A percentile compares a stretch with the other conserved stretches of the same genome.
These are phyloP conservation scores for Cafeteria roenbergensis DNA, from an alignment of 108 stramenopile species.

Conservation along the genomic window DNA sequence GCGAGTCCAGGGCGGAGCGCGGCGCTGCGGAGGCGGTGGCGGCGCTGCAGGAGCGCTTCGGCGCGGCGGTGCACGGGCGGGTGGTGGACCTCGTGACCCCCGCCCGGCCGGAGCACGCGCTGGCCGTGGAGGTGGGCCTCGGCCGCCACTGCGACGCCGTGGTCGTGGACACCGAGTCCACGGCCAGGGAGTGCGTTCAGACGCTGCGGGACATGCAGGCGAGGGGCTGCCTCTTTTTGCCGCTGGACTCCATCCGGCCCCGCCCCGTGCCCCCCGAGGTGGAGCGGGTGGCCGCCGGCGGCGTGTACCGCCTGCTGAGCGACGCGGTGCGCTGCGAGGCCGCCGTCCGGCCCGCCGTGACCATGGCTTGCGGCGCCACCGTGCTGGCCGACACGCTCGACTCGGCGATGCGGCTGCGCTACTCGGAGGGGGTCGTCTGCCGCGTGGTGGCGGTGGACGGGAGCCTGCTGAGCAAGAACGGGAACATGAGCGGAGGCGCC, in stretches of 20 bases:
- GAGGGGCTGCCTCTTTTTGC: constrained; percentile 82
- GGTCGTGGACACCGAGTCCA: constrained; percentile 79
- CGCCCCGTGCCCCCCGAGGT: constrained; percentile 45
- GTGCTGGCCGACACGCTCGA: constrained; percentile 83
- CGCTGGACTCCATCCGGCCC: constrained; percentile 68
- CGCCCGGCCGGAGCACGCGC: constrained; percentile 65
- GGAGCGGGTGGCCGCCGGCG: not conserved
- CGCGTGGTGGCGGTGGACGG: constrained; percentile 87
- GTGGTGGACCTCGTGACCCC: constrained; percentile 87
- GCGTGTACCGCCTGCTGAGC: constrained; percentile 59
- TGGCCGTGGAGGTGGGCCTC: constrained; percentile 86
- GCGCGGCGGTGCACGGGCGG: constrained; percentile 72
- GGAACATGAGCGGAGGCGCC: constrained; percentile 88
- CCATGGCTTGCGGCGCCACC: constrained; percentile 80
- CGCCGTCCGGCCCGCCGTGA: constrained; percentile 54
- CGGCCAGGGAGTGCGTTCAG: constrained; percentile 75
- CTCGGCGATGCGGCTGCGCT: constrained; percentile 71
- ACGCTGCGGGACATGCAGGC: constrained; percentile 83
- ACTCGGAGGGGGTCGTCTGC: constrained; percentile 22
- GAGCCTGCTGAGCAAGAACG: constrained; percentile 81
- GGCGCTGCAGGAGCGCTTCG: constrained; percentile 65
- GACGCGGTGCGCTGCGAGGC: constrained; percentile 74
- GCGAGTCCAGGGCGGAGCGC: constrained; percentile 68
- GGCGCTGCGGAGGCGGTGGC: constrained; percentile 50
- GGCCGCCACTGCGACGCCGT: constrained; percentile 92